Evolutionary conservation across 371 early-diverging fungal genomes (phyloP).

Genomic region (Smittium mucronatum): DNA sequence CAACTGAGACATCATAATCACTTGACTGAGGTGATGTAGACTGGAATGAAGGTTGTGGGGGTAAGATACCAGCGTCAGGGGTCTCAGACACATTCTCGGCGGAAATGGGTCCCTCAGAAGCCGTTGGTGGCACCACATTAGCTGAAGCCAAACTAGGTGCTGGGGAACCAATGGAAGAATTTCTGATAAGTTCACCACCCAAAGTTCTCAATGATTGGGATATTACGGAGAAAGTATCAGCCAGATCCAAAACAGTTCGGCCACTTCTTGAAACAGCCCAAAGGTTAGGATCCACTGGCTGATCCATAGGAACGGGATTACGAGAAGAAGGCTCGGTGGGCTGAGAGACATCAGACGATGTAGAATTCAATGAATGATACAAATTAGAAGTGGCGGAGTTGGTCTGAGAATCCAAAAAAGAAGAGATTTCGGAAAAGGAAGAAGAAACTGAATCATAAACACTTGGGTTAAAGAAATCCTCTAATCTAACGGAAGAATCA

Average conservation of each 20-base stretch:
- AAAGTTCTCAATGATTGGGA: slow-evolving; percentile 1
- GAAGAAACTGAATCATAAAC: not conserved
- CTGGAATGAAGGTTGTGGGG: not conserved
- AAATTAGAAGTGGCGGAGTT: not conserved
- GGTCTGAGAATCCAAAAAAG: not conserved
- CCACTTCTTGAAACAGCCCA: not conserved
- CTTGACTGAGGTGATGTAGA: not conserved
- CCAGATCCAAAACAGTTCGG: not conserved
- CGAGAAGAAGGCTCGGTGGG: not conserved
- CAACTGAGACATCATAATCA: not conserved
- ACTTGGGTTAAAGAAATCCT: not conserved
- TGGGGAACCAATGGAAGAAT: not conserved
- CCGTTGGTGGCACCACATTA: not conserved
- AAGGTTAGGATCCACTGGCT: not conserved
- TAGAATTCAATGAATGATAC: not conserved
- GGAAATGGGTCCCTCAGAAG: not conserved
- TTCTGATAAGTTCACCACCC: not conserved
- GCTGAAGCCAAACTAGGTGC: not conserved
- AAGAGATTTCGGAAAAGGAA: not conserved
- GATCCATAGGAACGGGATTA: not conserved
- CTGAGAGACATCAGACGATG: not conserved
- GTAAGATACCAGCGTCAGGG: not conserved
- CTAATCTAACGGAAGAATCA: not conserved
- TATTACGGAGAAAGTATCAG: not conserved
- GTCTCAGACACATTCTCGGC: not conserved